A percentile compares a stretch with the other conserved stretches of the same genome.
Conservation (phyloP, 352 stramenopile species). For the Peronosclerospora sorghi region DNA sequence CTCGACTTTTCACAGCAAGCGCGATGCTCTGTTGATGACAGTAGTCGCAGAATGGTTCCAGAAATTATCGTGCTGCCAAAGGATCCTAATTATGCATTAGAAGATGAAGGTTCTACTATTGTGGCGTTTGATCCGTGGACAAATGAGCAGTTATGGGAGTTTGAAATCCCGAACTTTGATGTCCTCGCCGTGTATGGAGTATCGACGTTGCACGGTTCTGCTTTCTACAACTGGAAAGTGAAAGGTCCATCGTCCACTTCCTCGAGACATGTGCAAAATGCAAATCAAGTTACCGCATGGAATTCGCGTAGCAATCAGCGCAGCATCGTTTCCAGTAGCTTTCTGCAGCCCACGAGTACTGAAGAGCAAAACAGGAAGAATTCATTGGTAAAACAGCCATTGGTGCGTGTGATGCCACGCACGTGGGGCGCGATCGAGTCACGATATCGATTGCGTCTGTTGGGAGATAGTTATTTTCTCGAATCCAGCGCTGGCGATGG, state of each 20-base stretch:
- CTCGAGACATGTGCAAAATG: not conserved
- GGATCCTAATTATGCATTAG: constrained; percentile 30
- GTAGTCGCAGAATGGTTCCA: constrained; percentile 21
- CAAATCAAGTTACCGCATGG: constrained; percentile 1
- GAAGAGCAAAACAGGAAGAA: not conserved
- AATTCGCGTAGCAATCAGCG: constrained; percentile 1
- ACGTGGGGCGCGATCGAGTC: constrained; percentile 33
- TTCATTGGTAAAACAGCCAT: constrained; percentile 8
- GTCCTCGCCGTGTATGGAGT: constrained; percentile 61
- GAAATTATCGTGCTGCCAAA: constrained; percentile 53
- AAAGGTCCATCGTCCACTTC: constrained; percentile 49
- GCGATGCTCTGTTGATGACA: constrained; percentile 27
- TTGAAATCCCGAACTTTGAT: constrained; percentile 59
- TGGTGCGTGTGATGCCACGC: constrained; percentile 17
- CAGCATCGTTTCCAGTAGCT: constrained; percentile 1
- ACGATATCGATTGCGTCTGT: constrained; percentile 34
- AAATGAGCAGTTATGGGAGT: constrained; percentile 59
- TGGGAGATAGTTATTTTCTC: constrained; percentile 54
- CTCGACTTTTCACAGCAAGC: constrained; percentile 53
- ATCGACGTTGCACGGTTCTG: constrained; percentile 32
- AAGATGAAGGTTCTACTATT: constrained; percentile 59
- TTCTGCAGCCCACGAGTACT: not conserved
- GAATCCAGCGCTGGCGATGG: constrained; percentile 29
- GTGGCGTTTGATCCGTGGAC: constrained; percentile 63
- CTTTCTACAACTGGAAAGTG: constrained; percentile 65